Evolutionary conservation across 2,329 filamentous ascomycete species (phyloP).

Genomic region (Neopestalotiopsis sp.): DNA sequence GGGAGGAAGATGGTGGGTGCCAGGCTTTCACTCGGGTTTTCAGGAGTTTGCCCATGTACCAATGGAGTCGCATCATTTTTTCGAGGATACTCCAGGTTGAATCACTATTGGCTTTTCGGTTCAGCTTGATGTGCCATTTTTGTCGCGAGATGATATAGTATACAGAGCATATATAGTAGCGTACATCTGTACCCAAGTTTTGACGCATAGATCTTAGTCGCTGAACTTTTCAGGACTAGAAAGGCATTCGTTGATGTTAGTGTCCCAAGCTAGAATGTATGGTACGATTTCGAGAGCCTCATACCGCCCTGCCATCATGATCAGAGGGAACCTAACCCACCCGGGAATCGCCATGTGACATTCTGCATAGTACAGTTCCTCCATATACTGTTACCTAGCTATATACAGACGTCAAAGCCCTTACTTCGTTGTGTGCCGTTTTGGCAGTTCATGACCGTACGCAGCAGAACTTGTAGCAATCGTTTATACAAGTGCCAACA

Average conservation of each 20-base stretch:
- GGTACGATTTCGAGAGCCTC: constrained; percentile 5
- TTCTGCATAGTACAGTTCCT: background rate
- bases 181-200: background rate
- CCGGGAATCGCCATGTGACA: constrained; percentile 7
- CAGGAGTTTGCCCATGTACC: too few relatives aligned
- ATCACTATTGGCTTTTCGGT: too few relatives aligned
- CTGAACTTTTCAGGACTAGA: background rate
- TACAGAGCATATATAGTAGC: background rate
- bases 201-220: background rate
- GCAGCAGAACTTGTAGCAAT: too few relatives aligned
- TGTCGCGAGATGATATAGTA: background rate
- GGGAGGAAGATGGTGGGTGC: too few relatives aligned
- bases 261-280: background rate
- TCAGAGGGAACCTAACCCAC: background rate
- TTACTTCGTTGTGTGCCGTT: background rate
- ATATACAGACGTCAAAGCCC: background rate
- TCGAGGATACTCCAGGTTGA: too few relatives aligned
- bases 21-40: too few relatives aligned
- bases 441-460: background rate
- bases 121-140: too few relatives aligned
- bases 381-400: background rate
- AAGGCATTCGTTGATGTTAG: background rate
- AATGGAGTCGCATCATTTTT: too few relatives aligned
- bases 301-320: constrained; percentile 8
- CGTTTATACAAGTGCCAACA: too few relatives aligned